Percentiles rank a stretch among this genome's conserved stretches.
Evolutionary conservation across 2,329 filamentous ascomycete species (phyloP).

Genomic region (Aspergillus flavus): DNA sequence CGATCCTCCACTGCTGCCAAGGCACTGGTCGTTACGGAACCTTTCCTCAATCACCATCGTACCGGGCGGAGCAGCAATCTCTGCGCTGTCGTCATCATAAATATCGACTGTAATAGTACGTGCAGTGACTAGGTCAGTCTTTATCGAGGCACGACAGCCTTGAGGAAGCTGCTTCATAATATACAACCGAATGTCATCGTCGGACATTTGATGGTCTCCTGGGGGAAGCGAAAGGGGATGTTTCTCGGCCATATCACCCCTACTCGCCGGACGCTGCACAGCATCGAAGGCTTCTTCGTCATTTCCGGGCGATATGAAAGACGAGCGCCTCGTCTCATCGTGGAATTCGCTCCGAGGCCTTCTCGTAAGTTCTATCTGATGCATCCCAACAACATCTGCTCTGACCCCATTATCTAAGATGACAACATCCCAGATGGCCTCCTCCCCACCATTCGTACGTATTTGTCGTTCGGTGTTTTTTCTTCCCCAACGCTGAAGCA

Average conservation of each 20-base stretch:
- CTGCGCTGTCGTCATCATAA: constrained; percentile 44
- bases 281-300: constrained; percentile 43
- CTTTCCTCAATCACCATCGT: constrained; percentile 50
- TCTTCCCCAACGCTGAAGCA: constrained; percentile 50
- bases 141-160: constrained; percentile 47
- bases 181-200: constrained; percentile 51
- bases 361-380: constrained; percentile 34
- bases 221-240: constrained; percentile 36
- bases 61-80: constrained; percentile 49
- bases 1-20: constrained; percentile 38
- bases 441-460: constrained; percentile 45
- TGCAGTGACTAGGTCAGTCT: constrained; percentile 45
- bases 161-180: constrained; percentile 49
- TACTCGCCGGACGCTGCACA: constrained; percentile 37
- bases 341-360: constrained; percentile 49
- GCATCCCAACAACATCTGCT: constrained; percentile 50
- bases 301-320: constrained; percentile 44
- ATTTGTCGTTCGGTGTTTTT: constrained; percentile 47
- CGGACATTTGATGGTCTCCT: constrained; percentile 43
- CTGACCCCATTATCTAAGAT: constrained; percentile 50
- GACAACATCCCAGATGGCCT: constrained; percentile 51
- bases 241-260: constrained; percentile 25
- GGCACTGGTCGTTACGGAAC: constrained; percentile 52
- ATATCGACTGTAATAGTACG: constrained; percentile 52
- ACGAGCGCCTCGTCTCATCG: constrained; percentile 55